These are phyloP conservation scores for Claviceps pusilla DNA, from an alignment of 2,329 filamentous ascomycete genomes.

Conservation along the genomic window DNA sequence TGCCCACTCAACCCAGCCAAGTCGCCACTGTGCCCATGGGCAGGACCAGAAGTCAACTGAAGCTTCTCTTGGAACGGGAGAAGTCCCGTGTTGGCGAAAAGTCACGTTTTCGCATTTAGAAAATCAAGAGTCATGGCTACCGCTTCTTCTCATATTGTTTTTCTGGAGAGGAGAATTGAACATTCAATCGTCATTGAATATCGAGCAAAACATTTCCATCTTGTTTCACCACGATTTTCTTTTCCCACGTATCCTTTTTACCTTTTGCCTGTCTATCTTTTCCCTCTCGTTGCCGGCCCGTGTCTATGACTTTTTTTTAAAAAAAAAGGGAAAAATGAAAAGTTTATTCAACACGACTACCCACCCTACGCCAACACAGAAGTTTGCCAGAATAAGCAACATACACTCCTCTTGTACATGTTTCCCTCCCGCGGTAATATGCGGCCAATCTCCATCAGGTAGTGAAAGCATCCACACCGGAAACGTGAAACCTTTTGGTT, in stretches of 20 bases:
- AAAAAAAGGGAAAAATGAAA: too few species aligned
- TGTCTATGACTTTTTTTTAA: not conserved
- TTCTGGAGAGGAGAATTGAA: not conserved
- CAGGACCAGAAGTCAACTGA: slow-evolving; percentile 46
- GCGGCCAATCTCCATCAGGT: too few species aligned
- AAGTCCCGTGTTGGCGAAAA: slow-evolving; percentile 22
- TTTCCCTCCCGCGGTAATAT: too few species aligned
- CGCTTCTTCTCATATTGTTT: not conserved
- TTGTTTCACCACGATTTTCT: not conserved
- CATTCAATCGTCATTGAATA: not conserved
- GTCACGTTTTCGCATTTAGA: slow-evolving; percentile 14
- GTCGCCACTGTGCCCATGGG: slow-evolving; percentile 33
- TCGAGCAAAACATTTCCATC: not conserved
- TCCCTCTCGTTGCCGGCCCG: not conserved
- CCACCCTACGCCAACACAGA: not conserved
- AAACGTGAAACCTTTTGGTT: too few species aligned
- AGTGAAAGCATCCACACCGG: too few species aligned
- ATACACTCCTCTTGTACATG: not conserved
- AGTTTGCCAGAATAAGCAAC: not conserved
- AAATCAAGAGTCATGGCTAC: not conserved
- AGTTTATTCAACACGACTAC: not conserved
- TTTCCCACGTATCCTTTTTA: not conserved
- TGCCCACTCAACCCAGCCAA: slow-evolving; percentile 34
- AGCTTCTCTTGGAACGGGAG: slow-evolving; percentile 40
- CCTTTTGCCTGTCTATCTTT: not conserved